Evolutionary conservation across 768 basidiomycete species (phyloP).

Genomic region (Rhodocollybia butyracea): DNA sequence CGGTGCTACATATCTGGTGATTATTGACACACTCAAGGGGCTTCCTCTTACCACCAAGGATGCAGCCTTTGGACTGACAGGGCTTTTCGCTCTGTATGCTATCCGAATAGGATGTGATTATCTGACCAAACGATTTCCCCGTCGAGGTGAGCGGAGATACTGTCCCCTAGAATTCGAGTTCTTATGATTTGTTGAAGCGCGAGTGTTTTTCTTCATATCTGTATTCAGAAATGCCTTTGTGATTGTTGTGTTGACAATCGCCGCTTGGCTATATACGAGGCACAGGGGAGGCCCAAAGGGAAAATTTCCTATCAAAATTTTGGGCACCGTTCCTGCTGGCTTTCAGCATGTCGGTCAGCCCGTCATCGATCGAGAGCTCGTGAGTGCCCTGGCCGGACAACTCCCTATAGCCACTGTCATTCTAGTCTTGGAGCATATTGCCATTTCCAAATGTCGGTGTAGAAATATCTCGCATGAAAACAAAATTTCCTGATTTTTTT

Average conservation of each 20-base stretch:
- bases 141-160: constrained; percentile 39
- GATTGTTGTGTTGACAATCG: constrained; percentile 80
- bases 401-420: constrained; percentile 87
- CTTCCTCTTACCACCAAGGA: constrained; percentile 69
- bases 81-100: constrained; percentile 64
- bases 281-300: constrained; percentile 54
- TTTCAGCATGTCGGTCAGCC: constrained; percentile 58
- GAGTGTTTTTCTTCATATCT: constrained; percentile 73
- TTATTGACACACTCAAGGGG: constrained; percentile 91
- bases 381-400: constrained; percentile 68
- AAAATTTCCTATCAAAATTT: constrained; percentile 80
- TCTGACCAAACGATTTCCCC: constrained; percentile 57
- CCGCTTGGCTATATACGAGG: constrained; percentile 82
- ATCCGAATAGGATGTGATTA: constrained; percentile 58
- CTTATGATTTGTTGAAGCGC: constrained; percentile 37
- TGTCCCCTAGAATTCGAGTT: background rate
- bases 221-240: constrained; percentile 86
- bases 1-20: constrained; percentile 78
- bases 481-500: background rate
- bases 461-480: background rate
- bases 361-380: constrained; percentile 38
- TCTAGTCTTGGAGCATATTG: constrained; percentile 91
- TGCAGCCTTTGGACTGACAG: constrained; percentile 86
- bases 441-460: constrained; percentile 85
- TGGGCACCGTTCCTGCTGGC: constrained; percentile 82